A percentile compares a stretch with the other conserved stretches of the same genome.
phyloP scores from a whole-genome alignment of 495 filamentous ascomycete genomes.

The Penicillium salamii region DNA sequence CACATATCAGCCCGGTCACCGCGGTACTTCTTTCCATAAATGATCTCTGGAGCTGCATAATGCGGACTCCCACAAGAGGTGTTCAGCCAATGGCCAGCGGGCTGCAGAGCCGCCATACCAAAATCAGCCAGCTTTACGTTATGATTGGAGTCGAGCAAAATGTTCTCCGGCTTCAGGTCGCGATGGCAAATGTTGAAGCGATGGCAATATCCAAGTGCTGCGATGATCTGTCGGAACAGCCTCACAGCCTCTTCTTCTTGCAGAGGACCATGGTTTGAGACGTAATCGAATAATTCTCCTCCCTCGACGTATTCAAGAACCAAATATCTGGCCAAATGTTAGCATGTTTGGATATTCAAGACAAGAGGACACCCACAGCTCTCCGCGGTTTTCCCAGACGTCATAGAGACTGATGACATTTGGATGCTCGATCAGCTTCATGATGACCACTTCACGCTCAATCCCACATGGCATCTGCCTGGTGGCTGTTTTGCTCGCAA shows the following conservation, averaged over 20 bases:
- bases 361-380: constrained; percentile 57
- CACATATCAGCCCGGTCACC: constrained; percentile 87
- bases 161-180: constrained; percentile 97
- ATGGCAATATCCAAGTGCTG: constrained; percentile 89
- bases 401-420: constrained; percentile 91
- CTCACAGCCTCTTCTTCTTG: constrained; percentile 75
- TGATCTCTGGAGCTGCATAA: constrained; percentile 91
- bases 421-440: constrained; percentile 91
- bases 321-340: constrained; percentile 66
- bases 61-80: constrained; percentile 96
- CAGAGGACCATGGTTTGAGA: constrained; percentile 64
- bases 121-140: constrained; percentile 94
- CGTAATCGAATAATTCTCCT: constrained; percentile 85
- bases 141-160: constrained; percentile 67
- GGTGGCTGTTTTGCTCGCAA: constrained; percentile 33
- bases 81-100: constrained; percentile 66
- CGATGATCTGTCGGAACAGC: constrained; percentile 89
- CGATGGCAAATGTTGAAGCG: constrained; percentile 92
- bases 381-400: constrained; percentile 92
- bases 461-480: constrained; percentile 79
- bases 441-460: constrained; percentile 90
- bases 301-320: constrained; percentile 92
- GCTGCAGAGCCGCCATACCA: constrained; percentile 94
- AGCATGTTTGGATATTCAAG: constrained; percentile 32
- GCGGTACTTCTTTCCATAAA: constrained; percentile 67